Conservation (phyloP, 2,329 filamentous ascomycete species). For the Colletotrichum karsti region DNA sequence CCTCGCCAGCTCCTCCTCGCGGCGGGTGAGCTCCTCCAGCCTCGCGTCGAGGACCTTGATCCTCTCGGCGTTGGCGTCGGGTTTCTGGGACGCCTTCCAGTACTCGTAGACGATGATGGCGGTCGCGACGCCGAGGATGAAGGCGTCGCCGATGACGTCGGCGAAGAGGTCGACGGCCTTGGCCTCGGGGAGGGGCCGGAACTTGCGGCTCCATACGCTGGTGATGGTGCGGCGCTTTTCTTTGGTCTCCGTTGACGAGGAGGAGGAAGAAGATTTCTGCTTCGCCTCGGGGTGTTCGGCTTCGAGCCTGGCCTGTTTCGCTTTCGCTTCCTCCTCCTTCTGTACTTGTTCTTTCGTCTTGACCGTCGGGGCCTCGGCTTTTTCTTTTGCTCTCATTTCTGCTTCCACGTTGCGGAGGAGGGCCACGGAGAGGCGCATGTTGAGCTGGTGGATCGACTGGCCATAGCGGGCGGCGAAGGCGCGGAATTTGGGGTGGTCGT, state of each 20-base stretch:
- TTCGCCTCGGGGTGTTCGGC: constrained; percentile 15
- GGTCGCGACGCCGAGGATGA: constrained; percentile 68
- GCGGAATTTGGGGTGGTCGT: constrained; percentile 70
- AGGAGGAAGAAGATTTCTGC: background rate
- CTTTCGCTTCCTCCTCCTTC: constrained; percentile 58
- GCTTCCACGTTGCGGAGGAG: constrained; percentile 65
- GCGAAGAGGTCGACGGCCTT: constrained; percentile 75
- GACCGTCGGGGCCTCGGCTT: constrained; percentile 70
- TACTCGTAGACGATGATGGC: constrained; percentile 70
- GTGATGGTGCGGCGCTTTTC: constrained; percentile 38
- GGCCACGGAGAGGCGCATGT: constrained; percentile 71
- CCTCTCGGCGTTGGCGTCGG: constrained; percentile 63
- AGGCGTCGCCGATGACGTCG: constrained; percentile 70
- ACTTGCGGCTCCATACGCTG: constrained; percentile 70
- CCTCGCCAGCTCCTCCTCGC: constrained; percentile 57
- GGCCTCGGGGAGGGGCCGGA: constrained; percentile 68
- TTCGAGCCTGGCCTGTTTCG: constrained; percentile 47
- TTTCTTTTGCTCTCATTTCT: constrained; percentile 67
- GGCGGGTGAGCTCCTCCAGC: constrained; percentile 58
- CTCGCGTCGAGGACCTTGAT: constrained; percentile 58
- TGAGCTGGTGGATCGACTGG: constrained; percentile 71
- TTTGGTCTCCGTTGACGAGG: background rate
- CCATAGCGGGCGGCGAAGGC: constrained; percentile 68
- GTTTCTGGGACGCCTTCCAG: constrained; percentile 66
- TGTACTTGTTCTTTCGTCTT: constrained; percentile 70